Conservation (phyloP, 352 stramenopile genomes). For the Phytophthora pinifolia region DNA sequence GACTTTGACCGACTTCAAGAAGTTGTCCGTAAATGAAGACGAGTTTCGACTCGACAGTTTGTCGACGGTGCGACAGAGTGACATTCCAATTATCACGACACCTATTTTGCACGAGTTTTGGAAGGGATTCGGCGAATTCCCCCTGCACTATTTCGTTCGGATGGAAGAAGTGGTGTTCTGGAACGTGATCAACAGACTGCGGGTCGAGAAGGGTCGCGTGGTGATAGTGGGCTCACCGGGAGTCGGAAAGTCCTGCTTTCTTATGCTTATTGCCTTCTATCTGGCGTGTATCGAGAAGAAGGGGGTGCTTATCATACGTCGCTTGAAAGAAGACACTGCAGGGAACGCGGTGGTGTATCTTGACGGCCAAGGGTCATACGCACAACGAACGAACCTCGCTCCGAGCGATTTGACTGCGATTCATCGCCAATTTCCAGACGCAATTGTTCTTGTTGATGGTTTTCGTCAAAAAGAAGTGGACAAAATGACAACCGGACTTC, state of each 20-base stretch:
- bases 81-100: conserved; percentile 2
- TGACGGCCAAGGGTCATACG: conserved; percentile 13
- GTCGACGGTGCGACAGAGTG: not conserved
- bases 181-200: conserved; percentile 9
- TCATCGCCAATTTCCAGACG: not conserved
- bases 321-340: conserved; percentile 10
- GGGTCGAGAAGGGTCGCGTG: conserved; percentile 4
- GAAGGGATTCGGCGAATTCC: conserved; percentile 11
- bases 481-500: not conserved
- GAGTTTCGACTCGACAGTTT: conserved; percentile 5
- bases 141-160: conserved; percentile 11
- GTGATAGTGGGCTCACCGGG: conserved; percentile 24
- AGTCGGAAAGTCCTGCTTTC: conserved; percentile 29
- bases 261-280: conserved; percentile 23
- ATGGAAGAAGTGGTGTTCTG: conserved; percentile 21
- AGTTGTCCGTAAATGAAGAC: not conserved
- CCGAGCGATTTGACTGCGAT: conserved; percentile 1
- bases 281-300: conserved; percentile 16
- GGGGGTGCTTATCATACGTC: conserved; percentile 25
- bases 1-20: not conserved
- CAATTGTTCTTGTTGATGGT: conserved; percentile 23
- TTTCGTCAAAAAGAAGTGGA: conserved; percentile 10
- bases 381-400: conserved; percentile 5
- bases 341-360: conserved; percentile 19
- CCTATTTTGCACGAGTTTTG: conserved; percentile 12